Evolutionary conservation across 2,329 filamentous ascomycete species (phyloP).

Genomic region (Penicillium decumbens): DNA sequence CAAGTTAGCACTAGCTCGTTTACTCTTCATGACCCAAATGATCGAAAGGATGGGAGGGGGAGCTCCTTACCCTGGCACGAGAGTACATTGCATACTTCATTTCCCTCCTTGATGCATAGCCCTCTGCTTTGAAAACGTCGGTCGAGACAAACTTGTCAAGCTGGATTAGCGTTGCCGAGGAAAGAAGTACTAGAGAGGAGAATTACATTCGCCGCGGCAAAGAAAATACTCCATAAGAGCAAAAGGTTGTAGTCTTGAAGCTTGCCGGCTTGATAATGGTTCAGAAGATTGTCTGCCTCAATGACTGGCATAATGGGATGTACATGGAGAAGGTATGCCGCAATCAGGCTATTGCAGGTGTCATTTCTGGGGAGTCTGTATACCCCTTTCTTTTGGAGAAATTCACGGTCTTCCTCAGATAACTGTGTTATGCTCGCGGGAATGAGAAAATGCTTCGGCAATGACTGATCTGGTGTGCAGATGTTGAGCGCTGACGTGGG

Average conservation of each 20-base stretch:
- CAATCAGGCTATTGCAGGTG: conserved; percentile 31
- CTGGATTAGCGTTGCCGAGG: background rate
- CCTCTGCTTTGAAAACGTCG: conserved; percentile 27
- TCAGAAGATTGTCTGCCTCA: conserved; percentile 29
- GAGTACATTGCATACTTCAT: conserved; percentile 38
- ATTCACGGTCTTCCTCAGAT: conserved; percentile 18
- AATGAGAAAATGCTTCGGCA: conserved; percentile 21
- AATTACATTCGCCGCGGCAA: conserved; percentile 33
- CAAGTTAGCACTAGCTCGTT: background rate
- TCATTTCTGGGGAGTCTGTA: conserved; percentile 30
- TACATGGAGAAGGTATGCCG: conserved; percentile 37
- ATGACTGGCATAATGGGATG: conserved; percentile 39
- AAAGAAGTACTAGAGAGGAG: background rate
- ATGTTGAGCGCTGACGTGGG: conserved; percentile 19
- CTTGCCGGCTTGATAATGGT: conserved; percentile 25
- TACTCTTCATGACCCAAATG: background rate
- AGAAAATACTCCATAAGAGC: conserved; percentile 41
- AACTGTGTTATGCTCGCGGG: conserved; percentile 9
- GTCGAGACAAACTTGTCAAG: conserved; percentile 23
- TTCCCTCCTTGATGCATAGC: conserved; percentile 30
- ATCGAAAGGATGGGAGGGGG: too few species aligned
- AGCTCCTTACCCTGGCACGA: conserved; percentile 32
- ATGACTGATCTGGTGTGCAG: conserved; percentile 17
- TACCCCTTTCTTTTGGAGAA: conserved; percentile 33
- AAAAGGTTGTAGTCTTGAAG: conserved; percentile 33